Evolutionary conservation across 176 grass and related monocot genomes (phyloP).

Genomic region (Phoenix roebelenii): DNA sequence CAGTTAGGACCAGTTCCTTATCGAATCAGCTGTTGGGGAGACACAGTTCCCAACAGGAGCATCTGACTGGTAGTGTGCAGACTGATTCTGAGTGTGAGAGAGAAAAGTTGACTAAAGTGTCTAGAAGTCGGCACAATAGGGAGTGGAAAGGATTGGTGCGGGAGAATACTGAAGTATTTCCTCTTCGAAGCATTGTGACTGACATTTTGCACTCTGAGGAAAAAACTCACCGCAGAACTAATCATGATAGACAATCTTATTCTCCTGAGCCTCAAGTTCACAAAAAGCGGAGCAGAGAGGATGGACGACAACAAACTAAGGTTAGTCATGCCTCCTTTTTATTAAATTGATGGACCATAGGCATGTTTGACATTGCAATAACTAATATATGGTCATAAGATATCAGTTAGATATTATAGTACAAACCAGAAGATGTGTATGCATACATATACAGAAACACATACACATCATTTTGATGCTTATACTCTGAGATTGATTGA

Average conservation of each 20-base stretch:
- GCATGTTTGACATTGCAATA: too few relatives aligned
- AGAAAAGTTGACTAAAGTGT: constrained; percentile 31
- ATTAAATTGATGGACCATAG: too few relatives aligned
- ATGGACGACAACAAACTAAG: constrained; percentile 57
- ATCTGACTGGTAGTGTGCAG: constrained; percentile 22
- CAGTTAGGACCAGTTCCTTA: background rate
- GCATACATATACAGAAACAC: too few relatives aligned
- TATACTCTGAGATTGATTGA: too few relatives aligned
- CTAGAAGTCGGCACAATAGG: constrained; percentile 47
- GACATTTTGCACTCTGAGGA: constrained; percentile 73
- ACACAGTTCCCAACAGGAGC: constrained; percentile 22
- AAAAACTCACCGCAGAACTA: constrained; percentile 32
- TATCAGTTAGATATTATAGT: too few relatives aligned
- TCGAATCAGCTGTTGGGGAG: constrained; percentile 32
- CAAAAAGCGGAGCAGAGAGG: constrained; percentile 54
- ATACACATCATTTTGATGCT: too few relatives aligned
- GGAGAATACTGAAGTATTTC: constrained; percentile 47
- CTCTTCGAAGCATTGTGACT: constrained; percentile 64
- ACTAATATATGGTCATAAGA: too few relatives aligned
- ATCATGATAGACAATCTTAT: constrained; percentile 25
- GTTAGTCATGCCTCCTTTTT: constrained; percentile 17
- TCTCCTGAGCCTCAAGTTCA: constrained; percentile 37
- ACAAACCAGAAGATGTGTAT: too few relatives aligned
- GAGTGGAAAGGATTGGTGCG: constrained; percentile 46
- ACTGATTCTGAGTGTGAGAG: constrained; percentile 25